Conservation (phyloP, 2,329 filamentous ascomycete genomes). For the Aspergillus tamarii region DNA sequence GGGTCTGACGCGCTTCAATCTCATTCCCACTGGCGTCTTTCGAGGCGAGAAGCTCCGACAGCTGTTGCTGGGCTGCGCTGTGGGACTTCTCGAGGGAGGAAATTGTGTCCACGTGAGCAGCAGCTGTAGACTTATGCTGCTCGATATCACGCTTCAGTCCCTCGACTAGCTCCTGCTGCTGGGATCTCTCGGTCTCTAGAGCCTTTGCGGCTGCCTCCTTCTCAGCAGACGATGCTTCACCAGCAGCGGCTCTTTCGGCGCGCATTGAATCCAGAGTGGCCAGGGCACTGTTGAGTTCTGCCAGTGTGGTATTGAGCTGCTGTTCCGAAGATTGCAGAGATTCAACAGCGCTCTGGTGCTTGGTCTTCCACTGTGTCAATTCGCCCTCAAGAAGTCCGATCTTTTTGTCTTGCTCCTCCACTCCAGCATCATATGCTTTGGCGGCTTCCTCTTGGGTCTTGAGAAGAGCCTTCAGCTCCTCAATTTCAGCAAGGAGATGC, state of each 20-base stretch:
- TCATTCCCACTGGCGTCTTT: constrained; percentile 60
- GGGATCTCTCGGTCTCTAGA: constrained; percentile 55
- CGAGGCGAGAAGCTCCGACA: constrained; percentile 67
- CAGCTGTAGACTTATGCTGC: constrained; percentile 76
- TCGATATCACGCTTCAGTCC: constrained; percentile 75
- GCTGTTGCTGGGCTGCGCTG: constrained; percentile 64
- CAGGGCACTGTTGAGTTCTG: constrained; percentile 71
- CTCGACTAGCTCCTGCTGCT: constrained; percentile 63
- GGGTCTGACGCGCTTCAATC: constrained; percentile 44
- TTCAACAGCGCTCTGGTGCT: constrained; percentile 71
- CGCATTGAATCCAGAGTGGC: constrained; percentile 55
- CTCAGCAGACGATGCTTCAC: constrained; percentile 34
- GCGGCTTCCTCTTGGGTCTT: constrained; percentile 41
- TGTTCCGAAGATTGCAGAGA: constrained; percentile 73
- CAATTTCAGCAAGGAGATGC: constrained; percentile 72
- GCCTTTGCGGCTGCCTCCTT: constrained; percentile 47
- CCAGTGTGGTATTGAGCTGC: constrained; percentile 71
- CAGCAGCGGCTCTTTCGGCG: constrained; percentile 42
- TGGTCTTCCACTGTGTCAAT: constrained; percentile 72
- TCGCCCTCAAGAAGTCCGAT: constrained; percentile 72
- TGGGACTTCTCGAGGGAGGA: constrained; percentile 75
- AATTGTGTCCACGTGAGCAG: constrained; percentile 69
- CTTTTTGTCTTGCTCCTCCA: constrained; percentile 56
- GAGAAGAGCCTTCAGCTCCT: constrained; percentile 64
- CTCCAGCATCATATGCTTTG: constrained; percentile 37